phyloP scores from a whole-genome alignment of 768 basidiomycete genomes.

The Lentinula boryana region DNA sequence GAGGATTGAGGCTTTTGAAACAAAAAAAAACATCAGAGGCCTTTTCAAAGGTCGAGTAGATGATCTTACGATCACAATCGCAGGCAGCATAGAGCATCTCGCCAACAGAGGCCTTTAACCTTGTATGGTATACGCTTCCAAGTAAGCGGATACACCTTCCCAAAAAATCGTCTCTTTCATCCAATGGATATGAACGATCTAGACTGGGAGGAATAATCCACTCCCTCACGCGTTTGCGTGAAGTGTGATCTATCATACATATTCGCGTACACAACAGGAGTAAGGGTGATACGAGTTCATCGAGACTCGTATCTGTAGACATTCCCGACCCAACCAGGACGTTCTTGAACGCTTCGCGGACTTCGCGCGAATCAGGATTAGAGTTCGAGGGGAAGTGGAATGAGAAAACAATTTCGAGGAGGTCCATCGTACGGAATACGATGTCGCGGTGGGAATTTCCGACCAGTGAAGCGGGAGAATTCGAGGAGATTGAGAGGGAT shows the following conservation, averaged over 20 bases:
- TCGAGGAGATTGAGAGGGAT: slow-evolving; percentile 43
- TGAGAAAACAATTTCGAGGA: slow-evolving; percentile 55
- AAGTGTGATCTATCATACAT: slow-evolving; percentile 55
- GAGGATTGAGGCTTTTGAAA: slow-evolving; percentile 48
- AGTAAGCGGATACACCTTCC: slow-evolving; percentile 80
- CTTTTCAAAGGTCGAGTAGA: background rate
- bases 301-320: slow-evolving; percentile 48
- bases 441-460: slow-evolving; percentile 33
- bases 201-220: slow-evolving; percentile 73
- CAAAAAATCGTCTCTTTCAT: slow-evolving; percentile 64
- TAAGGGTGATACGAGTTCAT: slow-evolving; percentile 75
- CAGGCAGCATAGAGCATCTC: slow-evolving; percentile 85
- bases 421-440: slow-evolving; percentile 58
- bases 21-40: background rate
- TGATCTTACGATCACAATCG: slow-evolving; percentile 47
- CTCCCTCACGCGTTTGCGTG: slow-evolving; percentile 51
- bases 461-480: slow-evolving; percentile 17
- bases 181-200: slow-evolving; percentile 75
- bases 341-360: slow-evolving; percentile 44
- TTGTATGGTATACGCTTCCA: slow-evolving; percentile 62
- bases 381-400: slow-evolving; percentile 63
- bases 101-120: slow-evolving; percentile 72
- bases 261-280: slow-evolving; percentile 69
- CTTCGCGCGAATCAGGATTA: slow-evolving; percentile 57
- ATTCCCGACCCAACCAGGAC: slow-evolving; percentile 24